A percentile compares a stretch with the other conserved stretches of the same genome.
These are phyloP conservation scores for Amanita thiersii DNA, from an alignment of 768 basidiomycete genomes.

Conservation along the genomic window DNA sequence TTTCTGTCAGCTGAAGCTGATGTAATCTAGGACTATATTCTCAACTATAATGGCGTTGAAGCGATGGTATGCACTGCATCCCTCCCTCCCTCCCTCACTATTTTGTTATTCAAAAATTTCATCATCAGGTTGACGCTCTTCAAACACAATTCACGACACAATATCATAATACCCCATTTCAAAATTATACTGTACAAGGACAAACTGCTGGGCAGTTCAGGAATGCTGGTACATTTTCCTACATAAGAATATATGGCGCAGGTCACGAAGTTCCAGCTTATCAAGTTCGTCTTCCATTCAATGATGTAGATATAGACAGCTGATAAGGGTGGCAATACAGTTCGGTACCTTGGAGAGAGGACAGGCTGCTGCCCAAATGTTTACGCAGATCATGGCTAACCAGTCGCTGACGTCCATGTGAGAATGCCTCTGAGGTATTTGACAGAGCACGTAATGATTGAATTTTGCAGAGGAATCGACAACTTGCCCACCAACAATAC, in stretches of 20 bases:
- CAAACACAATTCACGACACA: constrained; percentile 34
- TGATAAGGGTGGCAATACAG: constrained; percentile 12
- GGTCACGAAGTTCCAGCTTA: constrained; percentile 44
- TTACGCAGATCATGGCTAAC: constrained; percentile 31
- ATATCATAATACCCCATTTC: constrained; percentile 34
- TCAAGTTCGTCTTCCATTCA: constrained; percentile 17
- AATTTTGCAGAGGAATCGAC: neutral
- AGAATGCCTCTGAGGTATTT: too few relatives aligned
- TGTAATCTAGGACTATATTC: constrained; percentile 35
- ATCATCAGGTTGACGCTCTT: constrained; percentile 36
- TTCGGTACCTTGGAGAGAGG: constrained; percentile 27
- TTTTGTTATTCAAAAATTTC: neutral
- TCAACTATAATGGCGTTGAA: constrained; percentile 50
- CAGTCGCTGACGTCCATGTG: constrained; percentile 14
- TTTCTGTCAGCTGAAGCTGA: neutral
- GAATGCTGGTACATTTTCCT: constrained; percentile 51
- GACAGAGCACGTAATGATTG: neutral
- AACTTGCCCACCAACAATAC: neutral
- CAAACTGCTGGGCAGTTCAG: constrained; percentile 44
- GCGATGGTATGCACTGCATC: constrained; percentile 32
- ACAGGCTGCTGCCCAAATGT: constrained; percentile 36
- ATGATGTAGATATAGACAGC: neutral
- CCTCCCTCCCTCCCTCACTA: neutral
- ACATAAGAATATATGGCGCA: constrained; percentile 41
- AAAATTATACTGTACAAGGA: constrained; percentile 42